Evolutionary conservation across 495 filamentous ascomycete genomes (phyloP), one percentile per base, ranked within the genome.

Genomic region (Baudoinia panamericana): DNA sequence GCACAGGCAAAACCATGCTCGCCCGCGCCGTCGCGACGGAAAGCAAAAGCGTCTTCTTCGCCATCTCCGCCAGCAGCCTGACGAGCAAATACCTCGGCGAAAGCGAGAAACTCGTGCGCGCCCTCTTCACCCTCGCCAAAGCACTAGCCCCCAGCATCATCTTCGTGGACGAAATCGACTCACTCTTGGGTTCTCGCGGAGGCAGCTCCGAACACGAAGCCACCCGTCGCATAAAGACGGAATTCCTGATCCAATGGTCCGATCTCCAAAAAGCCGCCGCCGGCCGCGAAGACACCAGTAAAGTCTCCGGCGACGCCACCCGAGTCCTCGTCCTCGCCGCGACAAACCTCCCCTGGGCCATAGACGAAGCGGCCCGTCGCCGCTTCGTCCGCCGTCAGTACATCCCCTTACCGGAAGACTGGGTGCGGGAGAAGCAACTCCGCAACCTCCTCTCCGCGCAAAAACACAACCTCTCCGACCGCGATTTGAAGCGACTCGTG

Each of bases 101-200:
- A 59, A 87, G 81, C 17, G 90, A 96, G 60, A 96, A 96, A 63
- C 78, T 96, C 15, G 90, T 99, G 4, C 76, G 86, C 13, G 90
- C 92, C 1, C 70, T 96, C 13, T 99, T 99, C 54, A 75, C 75
- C 0, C 67, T 96, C 6, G 88, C 90, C 18, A 94, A 93, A 54
- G 71, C 76, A 13, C 73, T 96, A 20, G 88, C 90, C 0, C 90
- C 90, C 0, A 85, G 80, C 42, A 96, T 99, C 59, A 99, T 99
- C 50, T 99, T 99, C 49, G 87, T 99, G 5, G 90, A 99, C 53
- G 90, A 99, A 57, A 99, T 99, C 52, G 90, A 99, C 58, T 95
- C 90, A 1, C 63, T 99, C 4, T 69, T 99, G 1, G 92, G 84
- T 0, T 72, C 86, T 2, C 74, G 90, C 17, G 80, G 78, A 6